Evolutionary conservation across 2,329 filamentous ascomycete genomes (phyloP).

Genomic region (Microsporum ferrugineum): DNA sequence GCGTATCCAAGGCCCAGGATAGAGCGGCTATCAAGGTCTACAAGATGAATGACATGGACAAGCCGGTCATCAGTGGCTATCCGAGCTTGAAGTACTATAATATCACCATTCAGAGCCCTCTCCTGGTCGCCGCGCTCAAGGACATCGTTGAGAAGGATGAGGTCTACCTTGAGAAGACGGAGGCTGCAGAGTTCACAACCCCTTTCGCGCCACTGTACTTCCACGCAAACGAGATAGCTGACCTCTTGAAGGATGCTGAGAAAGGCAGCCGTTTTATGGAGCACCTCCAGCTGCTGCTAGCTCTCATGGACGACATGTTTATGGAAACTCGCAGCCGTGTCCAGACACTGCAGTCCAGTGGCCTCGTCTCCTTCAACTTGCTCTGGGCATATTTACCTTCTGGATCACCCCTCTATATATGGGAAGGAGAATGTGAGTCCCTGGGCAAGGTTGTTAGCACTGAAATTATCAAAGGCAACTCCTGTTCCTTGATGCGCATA

Average conservation of each 20-base stretch:
- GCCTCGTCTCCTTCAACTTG: slow-evolving; percentile 33
- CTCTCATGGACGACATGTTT: slow-evolving; percentile 37
- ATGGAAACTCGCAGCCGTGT: slow-evolving; percentile 29
- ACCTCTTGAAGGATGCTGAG: not conserved
- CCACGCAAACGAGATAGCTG: slow-evolving; percentile 1
- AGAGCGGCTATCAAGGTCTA: not conserved
- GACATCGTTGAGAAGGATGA: slow-evolving; percentile 36
- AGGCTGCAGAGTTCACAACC: not conserved
- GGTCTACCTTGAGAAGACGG: slow-evolving; percentile 7
- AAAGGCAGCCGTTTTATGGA: slow-evolving; percentile 20
- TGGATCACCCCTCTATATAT: slow-evolving; percentile 31
- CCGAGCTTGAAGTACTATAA: slow-evolving; percentile 32
- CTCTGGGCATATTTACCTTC: slow-evolving; percentile 39
- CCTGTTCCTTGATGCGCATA: not conserved
- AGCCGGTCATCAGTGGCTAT: slow-evolving; percentile 28
- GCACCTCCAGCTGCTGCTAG: slow-evolving; percentile 33
- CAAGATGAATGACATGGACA: not conserved
- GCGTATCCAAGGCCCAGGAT: not conserved
- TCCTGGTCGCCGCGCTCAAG: slow-evolving; percentile 34
- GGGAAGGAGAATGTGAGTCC: slow-evolving; percentile 32
- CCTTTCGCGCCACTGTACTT: slow-evolving; percentile 5
- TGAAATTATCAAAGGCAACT: not conserved
- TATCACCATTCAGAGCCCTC: slow-evolving; percentile 36
- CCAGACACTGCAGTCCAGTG: slow-evolving; percentile 27
- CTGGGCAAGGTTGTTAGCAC: slow-evolving; percentile 30